Percentiles rank a stretch among this genome's conserved stretches.
Evolutionary conservation across 2,329 filamentous ascomycete genomes (phyloP).

Genomic region (Berkeleyomyces basicola): DNA sequence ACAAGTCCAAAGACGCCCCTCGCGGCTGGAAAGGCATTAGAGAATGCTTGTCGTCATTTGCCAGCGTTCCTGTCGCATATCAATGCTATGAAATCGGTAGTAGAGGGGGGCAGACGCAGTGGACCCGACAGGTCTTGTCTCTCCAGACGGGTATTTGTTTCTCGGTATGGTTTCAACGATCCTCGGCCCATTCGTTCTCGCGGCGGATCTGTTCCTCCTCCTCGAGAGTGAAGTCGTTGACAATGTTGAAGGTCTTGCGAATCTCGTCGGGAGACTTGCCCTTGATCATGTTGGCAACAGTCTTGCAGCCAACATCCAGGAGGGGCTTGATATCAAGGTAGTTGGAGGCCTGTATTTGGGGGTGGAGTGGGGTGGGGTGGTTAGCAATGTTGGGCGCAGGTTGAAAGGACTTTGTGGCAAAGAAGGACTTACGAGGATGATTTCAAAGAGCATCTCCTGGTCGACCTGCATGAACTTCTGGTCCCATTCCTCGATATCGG

Average conservation of each 20-base stretch:
- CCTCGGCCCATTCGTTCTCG: conserved; percentile 85
- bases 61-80: neutral
- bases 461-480: conserved; percentile 99
- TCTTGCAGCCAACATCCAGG: conserved; percentile 97
- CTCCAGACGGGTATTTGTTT: neutral
- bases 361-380: neutral
- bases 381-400: neutral
- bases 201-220: conserved; percentile 95
- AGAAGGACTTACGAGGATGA: conserved; percentile 60
- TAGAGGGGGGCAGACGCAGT: neutral
- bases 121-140: neutral
- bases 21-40: neutral
- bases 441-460: conserved; percentile 99
- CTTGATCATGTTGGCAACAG: conserved; percentile 99
- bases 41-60: neutral
- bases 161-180: conserved; percentile 36
- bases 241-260: conserved; percentile 98
- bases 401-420: neutral
- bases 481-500: conserved; percentile 98
- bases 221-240: conserved; percentile 97
- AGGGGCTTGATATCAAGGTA: conserved; percentile 98
- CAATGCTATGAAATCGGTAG: neutral
- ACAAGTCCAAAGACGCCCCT: neutral
- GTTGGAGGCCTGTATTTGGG: conserved; percentile 61
- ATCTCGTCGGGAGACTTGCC: conserved; percentile 99